Evolutionary conservation across 2,329 filamentous ascomycete species (phyloP), one percentile per base, ranked within the genome.

Genomic region (Apiospora arundinis): DNA sequence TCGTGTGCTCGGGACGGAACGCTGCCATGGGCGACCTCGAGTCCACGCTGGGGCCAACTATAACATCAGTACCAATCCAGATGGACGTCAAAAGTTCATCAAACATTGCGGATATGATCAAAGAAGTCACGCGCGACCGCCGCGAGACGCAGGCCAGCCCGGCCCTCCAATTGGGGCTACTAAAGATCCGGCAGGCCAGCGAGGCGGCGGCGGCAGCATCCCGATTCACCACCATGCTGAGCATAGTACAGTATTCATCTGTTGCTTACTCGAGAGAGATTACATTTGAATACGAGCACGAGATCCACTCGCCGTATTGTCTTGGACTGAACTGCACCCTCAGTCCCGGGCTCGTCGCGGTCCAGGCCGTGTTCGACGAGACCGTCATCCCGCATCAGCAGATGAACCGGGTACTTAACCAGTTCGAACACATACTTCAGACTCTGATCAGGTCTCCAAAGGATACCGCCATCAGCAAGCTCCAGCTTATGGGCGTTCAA

Each of bases 31-130:
- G 68, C 11, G 72, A 70, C 0, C 71, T 77, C 42, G 70, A 75
- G 25, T 8, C 70, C 6, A 74, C 76, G 2, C 45, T 68, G 14
- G 76, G 76, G 3, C 75, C 76, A 3, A 77, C 83, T 75, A 84
- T 85, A 70, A 81, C 82, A 4, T 84, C 83, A 1, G 79, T 85
- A 2, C 84, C 84, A 5, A 75, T 85, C 9, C 80, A 82, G 21
- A 78, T 84, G 4, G 71, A 72, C 37, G 72, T 72, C 1, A 7
- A 25, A 4, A 6, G 23, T 6, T 63, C 83, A 18, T 77, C 78
- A 25, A 72, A 75, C 2, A 75, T 77, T 4, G 71, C 67, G 8
- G 73, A 75, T 3, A 73, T 76, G 0, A 65, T 74, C n/a, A 74
- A 73, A 28, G 71, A 73, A 2, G 67, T 46, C 18, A 42, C 56